These are phyloP conservation scores for Chlorophyllum brunneum DNA, from an alignment of 768 basidiomycete species.

Conservation along the genomic window DNA sequence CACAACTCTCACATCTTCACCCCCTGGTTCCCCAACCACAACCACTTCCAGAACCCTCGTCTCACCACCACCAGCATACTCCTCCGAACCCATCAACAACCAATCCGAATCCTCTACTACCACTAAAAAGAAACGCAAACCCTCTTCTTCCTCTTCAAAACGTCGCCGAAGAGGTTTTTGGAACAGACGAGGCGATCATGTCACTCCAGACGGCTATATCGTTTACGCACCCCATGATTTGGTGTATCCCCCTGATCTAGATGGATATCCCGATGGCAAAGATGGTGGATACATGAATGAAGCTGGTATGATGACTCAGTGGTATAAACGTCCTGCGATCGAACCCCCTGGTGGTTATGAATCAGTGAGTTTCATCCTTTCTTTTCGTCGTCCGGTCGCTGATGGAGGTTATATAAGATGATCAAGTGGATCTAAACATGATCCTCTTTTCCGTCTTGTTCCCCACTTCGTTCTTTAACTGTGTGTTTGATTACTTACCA, in stretches of 20 bases:
- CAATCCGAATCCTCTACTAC: neutral
- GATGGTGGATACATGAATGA: constrained; percentile 48
- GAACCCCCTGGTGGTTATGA: constrained; percentile 55
- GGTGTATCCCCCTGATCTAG: constrained; percentile 60
- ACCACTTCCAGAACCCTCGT: neutral
- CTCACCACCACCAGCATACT: constrained; percentile 8
- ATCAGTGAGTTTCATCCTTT: constrained; percentile 20
- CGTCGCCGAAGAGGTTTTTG: constrained; percentile 54
- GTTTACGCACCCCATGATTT: constrained; percentile 60
- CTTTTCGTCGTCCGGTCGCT: neutral
- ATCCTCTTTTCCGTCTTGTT: neutral
- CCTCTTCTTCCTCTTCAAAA: constrained; percentile 15
- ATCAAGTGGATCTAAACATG: constrained; percentile 25
- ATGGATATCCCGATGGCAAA: constrained; percentile 43
- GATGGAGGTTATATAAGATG: neutral
- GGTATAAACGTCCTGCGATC: constrained; percentile 49
- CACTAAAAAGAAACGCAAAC: constrained; percentile 10
- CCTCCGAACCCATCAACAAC: neutral
- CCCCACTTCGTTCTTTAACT: constrained; percentile 33
- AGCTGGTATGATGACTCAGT: constrained; percentile 36
- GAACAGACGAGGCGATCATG: constrained; percentile 75
- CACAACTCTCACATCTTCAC: neutral
- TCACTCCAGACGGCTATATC: constrained; percentile 49
- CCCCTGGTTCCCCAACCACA: neutral
- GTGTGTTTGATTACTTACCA: neutral